These are phyloP conservation scores for Scleroderma citrinum DNA, from an alignment of 768 basidiomycete genomes.

Conservation along the genomic window DNA sequence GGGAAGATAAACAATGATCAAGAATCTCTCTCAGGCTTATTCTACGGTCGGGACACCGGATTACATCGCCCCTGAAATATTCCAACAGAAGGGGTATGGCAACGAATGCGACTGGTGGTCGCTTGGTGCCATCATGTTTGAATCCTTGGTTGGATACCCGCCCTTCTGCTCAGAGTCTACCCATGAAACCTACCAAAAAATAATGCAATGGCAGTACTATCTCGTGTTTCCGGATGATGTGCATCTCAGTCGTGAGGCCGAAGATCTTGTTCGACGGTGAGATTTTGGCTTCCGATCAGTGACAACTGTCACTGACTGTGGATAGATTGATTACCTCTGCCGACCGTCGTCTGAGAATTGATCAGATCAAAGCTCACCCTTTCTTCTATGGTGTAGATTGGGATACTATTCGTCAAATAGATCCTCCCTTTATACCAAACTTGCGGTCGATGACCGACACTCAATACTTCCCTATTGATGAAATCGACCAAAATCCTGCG, in stretches of 20 bases:
- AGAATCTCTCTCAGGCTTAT: conserved; percentile 59
- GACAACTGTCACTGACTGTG: conserved; percentile 6
- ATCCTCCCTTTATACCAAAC: conserved; percentile 95
- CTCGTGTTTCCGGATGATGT: conserved; percentile 92
- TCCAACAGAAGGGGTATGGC: conserved; percentile 94
- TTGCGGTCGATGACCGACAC: conserved; percentile 91
- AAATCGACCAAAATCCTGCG: conserved; percentile 71
- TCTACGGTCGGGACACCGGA: conserved; percentile 98
- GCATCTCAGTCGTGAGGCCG: conserved; percentile 84
- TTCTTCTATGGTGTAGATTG: conserved; percentile 98
- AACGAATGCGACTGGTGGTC: conserved; percentile 99
- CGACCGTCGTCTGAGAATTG: conserved; percentile 71
- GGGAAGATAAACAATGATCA: neutral
- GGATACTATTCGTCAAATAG: conserved; percentile 79
- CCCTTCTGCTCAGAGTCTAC: conserved; percentile 96
- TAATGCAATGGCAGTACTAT: conserved; percentile 88
- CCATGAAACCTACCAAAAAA: conserved; percentile 97
- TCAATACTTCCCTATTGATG: conserved; percentile 97
- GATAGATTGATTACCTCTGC: conserved; percentile 75
- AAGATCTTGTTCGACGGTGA: conserved; percentile 81
- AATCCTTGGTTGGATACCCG: conserved; percentile 94
- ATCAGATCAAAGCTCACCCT: conserved; percentile 85
- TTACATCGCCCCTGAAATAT: conserved; percentile 96
- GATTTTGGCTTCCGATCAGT: conserved; percentile 9
- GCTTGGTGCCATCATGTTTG: conserved; percentile 96